A percentile compares a stretch with the other conserved stretches of the same genome.
Conservation (phyloP, 2,329 filamentous ascomycete species). For the Fusarium miscanthi region DNA sequence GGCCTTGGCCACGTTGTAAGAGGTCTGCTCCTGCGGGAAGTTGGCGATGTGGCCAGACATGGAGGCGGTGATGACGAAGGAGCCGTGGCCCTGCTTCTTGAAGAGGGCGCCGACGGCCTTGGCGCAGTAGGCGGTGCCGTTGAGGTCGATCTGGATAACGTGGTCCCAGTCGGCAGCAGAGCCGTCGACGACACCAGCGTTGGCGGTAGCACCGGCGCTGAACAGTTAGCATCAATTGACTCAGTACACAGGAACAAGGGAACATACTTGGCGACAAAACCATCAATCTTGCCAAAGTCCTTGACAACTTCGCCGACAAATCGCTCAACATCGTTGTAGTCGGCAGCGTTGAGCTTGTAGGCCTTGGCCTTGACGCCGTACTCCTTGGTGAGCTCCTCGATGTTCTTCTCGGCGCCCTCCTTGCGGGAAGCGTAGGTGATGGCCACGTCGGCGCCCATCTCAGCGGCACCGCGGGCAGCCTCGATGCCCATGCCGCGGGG, state of each 20-base stretch:
- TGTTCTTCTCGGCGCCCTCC: constrained; percentile 73
- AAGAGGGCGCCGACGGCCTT: constrained; percentile 72
- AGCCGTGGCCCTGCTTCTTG: constrained; percentile 70
- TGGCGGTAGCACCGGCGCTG: constrained; percentile 73
- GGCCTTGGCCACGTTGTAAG: constrained; percentile 74
- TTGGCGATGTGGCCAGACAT: constrained; percentile 80
- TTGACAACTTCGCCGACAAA: constrained; percentile 72
- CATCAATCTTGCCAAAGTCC: constrained; percentile 80
- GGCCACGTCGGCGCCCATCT: constrained; percentile 76
- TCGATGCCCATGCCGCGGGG: constrained; percentile 77
- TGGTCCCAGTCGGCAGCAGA: constrained; percentile 73
- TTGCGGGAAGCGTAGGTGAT: constrained; percentile 79
- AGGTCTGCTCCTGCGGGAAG: constrained; percentile 74
- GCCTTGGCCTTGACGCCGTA: constrained; percentile 76
- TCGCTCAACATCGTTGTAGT: constrained; percentile 62
- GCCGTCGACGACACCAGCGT: constrained; percentile 74
- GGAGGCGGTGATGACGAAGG: constrained; percentile 75
- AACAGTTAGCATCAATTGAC: neutral
- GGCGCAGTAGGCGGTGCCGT: constrained; percentile 76
- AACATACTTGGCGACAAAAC: constrained; percentile 79
- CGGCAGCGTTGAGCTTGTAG: constrained; percentile 69
- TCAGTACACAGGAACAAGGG: fast-evolving
- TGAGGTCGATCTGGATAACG: constrained; percentile 72
- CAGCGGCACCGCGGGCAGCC: constrained; percentile 75
- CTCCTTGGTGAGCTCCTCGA: constrained; percentile 70